Base-by-base conservation (phyloP, 495 filamentous ascomycete genomes). In the Hypoxylon lenormandii region DNA sequence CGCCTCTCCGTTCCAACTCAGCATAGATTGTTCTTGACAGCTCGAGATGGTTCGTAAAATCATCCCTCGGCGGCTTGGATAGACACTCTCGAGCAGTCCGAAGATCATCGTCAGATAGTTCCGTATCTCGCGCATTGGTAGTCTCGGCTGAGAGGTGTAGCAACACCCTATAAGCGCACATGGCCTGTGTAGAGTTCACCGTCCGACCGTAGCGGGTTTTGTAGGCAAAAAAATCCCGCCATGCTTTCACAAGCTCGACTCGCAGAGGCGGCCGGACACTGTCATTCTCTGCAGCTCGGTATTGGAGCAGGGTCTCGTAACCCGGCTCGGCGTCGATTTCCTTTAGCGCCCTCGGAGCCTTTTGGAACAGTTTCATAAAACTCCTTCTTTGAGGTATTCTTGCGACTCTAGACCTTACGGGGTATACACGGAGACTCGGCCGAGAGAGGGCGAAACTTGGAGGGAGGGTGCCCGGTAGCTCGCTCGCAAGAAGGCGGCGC, bases 171-270 rank as follows among this genome's bases (percentile, higher is more conserved):
- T 83, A 64, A 36, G 87, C 80, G 54, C 88, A 78, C 15, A 79
- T 73, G 8, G 88, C 90, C 72, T 96, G 89, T 28, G 87, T 86
- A 18, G 86, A 82, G 60, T 88, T 91, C 21, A 94, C 76, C 0
- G 83, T 65, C 18, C 81, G 79, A 1, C 79, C 72, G 15, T 75
- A 73, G 47, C 78, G 75, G 12, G 79, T 71, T 65, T 90, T 88
- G 46, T 81, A 78, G 5, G 78, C 76, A 52, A 95, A 86, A 63
- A 96, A 91, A 5, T 81, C 78, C 51, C 78, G 80, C 68, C 90
- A 91, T 19, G 90, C 91, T 19, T 81, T 77, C 0, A 85, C 77
- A 0, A 96, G 74, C n/a, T 88, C 83, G 22, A 83, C 72, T 11
- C 79, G 78, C 11, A 85, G 76, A 18, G 91, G 92, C 6, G 84